These are phyloP conservation scores for Cordyceps tenuipes DNA, from an alignment of 2,329 filamentous ascomycete genomes.

Conservation along the genomic window DNA sequence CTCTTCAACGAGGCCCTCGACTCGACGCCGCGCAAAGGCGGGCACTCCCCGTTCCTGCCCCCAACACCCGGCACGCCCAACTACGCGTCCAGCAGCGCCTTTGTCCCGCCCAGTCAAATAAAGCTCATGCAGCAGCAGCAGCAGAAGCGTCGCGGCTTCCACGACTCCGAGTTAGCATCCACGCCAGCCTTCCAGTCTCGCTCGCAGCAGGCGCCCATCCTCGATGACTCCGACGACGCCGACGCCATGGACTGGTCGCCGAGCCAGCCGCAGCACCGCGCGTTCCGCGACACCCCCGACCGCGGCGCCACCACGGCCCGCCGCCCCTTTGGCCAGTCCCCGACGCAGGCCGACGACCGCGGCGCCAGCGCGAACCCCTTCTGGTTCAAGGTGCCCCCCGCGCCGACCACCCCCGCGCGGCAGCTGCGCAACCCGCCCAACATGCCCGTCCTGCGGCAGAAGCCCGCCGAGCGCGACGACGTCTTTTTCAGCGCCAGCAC, in stretches of 20 bases:
- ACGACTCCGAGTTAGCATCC: background rate
- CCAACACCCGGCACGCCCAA: conserved; percentile 7
- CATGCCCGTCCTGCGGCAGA: conserved; percentile 42
- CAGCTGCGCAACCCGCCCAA: conserved; percentile 54
- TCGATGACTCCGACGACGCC: conserved; percentile 38
- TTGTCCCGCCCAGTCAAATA: conserved; percentile 6
- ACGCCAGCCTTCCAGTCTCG: conserved; percentile 11
- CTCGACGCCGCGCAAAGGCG: conserved; percentile 14
- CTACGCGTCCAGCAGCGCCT: conserved; percentile 1
- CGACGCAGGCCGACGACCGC: conserved; percentile 33
- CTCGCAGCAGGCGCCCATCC: conserved; percentile 17
- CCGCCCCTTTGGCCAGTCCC: conserved; percentile 37
- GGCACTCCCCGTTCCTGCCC: background rate
- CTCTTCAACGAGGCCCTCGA: conserved; percentile 26
- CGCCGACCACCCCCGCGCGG: conserved; percentile 58
- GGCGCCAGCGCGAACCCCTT: conserved; percentile 45
- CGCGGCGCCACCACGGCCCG: conserved; percentile 22
- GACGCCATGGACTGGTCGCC: conserved; percentile 71
- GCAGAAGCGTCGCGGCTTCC: background rate
- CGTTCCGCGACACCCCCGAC: conserved; percentile 37
- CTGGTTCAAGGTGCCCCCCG: conserved; percentile 61
- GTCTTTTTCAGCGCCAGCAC: conserved; percentile 40
- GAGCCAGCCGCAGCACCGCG: conserved; percentile 46
- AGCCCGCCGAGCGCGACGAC: conserved; percentile 35
- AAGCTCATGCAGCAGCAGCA: conserved; percentile 13